phyloP scores from a whole-genome alignment of 345 rosid species.

The Mangifera indica region DNA sequence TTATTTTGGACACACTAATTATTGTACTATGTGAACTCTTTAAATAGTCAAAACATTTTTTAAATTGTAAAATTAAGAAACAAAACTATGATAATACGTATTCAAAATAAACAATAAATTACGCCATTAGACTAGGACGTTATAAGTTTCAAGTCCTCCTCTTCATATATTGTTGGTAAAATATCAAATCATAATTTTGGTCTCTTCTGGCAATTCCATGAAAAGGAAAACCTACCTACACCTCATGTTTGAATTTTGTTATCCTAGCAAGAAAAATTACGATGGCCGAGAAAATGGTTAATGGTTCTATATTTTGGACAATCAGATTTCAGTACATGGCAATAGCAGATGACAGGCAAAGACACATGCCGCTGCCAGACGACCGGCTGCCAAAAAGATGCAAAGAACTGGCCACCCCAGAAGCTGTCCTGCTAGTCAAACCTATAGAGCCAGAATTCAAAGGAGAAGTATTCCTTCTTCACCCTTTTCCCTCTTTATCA shows the following conservation, averaged over 20 bases:
- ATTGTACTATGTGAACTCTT: no score
- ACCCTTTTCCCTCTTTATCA: neutral
- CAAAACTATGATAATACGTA: no score
- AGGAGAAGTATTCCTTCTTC: conserved; percentile 58
- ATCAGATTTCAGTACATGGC: conserved; percentile 75
- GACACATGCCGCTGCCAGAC: conserved; percentile 78
- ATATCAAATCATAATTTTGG: neutral
- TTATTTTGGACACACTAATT: no score
- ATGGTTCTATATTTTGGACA: neutral
- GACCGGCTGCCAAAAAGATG: conserved; percentile 59
- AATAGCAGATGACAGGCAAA: conserved; percentile 62
- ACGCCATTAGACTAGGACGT: no score
- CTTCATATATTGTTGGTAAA: neutral
- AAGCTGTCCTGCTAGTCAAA: conserved; percentile 73
- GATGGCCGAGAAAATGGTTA: neutral
- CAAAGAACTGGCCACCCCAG: conserved; percentile 58
- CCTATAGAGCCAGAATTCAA: conserved; percentile 75
- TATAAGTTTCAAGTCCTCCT: no score
- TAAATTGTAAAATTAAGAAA: no score
- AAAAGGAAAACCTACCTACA: neutral
- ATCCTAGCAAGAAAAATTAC: neutral
- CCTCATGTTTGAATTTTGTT: no score
- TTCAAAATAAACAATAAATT: no score
- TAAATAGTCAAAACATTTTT: no score
- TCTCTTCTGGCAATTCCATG: neutral